Conservation (phyloP, 2,329 filamentous ascomycete genomes). For the Trichoderma sp. region DNA sequence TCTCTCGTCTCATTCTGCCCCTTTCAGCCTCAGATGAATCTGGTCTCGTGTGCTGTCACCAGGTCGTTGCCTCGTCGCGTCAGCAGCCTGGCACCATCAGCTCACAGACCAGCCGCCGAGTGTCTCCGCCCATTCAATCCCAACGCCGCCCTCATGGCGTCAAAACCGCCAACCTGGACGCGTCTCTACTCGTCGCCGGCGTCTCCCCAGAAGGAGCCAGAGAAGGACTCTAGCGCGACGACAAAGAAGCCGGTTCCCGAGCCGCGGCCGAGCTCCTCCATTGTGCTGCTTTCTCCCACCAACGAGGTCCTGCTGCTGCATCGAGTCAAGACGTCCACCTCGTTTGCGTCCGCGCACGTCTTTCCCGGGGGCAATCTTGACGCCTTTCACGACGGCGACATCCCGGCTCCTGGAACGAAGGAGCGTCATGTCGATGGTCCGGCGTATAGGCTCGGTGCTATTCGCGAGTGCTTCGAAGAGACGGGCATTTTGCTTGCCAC, state of each 20-base stretch:
- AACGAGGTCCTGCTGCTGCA: conserved; percentile 90
- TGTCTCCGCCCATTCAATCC: not conserved
- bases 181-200: conserved; percentile 27
- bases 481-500: conserved; percentile 81
- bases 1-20: not conserved
- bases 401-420: conserved; percentile 50
- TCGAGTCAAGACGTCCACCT: conserved; percentile 77
- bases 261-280: conserved; percentile 70
- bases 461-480: conserved; percentile 94
- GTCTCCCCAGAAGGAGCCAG: conserved; percentile 12
- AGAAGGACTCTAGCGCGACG: conserved; percentile 28
- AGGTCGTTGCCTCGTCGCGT: conserved; percentile 21
- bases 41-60: conserved; percentile 9
- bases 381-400: conserved; percentile 69
- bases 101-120: conserved; percentile 1
- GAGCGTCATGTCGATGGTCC: conserved; percentile 69
- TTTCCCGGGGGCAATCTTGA: conserved; percentile 91
- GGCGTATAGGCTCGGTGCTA: conserved; percentile 78
- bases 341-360: conserved; percentile 90
- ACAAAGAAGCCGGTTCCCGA: conserved; percentile 39
- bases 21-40: conserved; percentile 19
- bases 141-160: conserved; percentile 17
- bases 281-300: conserved; percentile 79
- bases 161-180: conserved; percentile 6
- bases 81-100: conserved; percentile 2